Conservation (phyloP, 768 basidiomycete genomes). For the Suillus weaverae region DNA sequence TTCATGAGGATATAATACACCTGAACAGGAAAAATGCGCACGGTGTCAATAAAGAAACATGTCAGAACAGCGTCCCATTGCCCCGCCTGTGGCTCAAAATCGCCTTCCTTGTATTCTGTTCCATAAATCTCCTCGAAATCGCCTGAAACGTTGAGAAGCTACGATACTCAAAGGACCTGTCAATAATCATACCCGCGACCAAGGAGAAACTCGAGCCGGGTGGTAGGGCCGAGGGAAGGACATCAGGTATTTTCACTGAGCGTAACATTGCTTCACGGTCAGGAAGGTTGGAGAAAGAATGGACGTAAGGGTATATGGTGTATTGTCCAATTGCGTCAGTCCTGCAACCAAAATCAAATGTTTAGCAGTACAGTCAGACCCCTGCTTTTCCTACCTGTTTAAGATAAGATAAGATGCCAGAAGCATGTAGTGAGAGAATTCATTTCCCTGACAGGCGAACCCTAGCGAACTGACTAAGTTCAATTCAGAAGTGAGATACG, state of each 20-base stretch:
- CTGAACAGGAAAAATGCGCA: constrained; percentile 33
- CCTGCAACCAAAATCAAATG: constrained; percentile 31
- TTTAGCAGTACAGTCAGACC: neutral
- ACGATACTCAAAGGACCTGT: neutral
- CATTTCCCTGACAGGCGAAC: constrained; percentile 90
- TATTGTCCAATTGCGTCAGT: constrained; percentile 68
- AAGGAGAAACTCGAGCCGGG: constrained; percentile 70
- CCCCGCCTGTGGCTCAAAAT: constrained; percentile 67
- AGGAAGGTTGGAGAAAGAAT: constrained; percentile 85
- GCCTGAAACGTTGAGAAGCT: constrained; percentile 41
- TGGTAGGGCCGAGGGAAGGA: constrained; percentile 73
- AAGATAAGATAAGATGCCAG: constrained; percentile 85
- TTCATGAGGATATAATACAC: neutral
- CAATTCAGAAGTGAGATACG: neutral
- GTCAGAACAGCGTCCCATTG: constrained; percentile 89
- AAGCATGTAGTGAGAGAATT: constrained; percentile 96
- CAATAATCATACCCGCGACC: constrained; percentile 65
- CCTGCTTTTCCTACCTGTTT: constrained; percentile 60
- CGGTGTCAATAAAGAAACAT: constrained; percentile 97
- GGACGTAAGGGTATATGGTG: constrained; percentile 85
- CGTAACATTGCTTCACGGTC: constrained; percentile 61
- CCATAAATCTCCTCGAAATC: constrained; percentile 96
- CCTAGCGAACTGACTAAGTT: constrained; percentile 44
- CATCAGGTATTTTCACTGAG: constrained; percentile 76
- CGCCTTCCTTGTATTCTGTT: constrained; percentile 40